phyloP scores from a whole-genome alignment of 305 asterid species.

The Stenogyne calaminthoides region DNA sequence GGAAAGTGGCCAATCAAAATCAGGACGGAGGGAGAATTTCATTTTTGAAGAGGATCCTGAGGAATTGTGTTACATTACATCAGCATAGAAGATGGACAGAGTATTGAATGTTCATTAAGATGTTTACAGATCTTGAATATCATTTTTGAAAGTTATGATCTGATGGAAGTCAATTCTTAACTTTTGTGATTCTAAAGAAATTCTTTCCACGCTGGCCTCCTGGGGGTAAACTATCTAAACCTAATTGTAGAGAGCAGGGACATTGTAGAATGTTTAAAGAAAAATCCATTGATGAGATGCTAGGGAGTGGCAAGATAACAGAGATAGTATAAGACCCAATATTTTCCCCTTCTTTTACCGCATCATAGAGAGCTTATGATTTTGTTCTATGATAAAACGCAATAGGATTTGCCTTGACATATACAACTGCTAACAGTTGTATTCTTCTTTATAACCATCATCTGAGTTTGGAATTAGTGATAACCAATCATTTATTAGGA shows the following conservation, averaged over 20 bases:
- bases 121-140: not conserved
- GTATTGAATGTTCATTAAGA: not conserved
- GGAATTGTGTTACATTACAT: not conserved
- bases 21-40: no score
- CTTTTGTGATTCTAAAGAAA: not conserved
- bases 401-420: not conserved
- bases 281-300: conserved; percentile 14
- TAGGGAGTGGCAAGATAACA: not conserved
- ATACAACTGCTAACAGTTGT: not conserved
- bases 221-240: not conserved
- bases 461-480: not conserved
- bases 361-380: conserved; percentile 4
- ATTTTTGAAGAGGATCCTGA: not conserved
- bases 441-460: conserved; percentile 1
- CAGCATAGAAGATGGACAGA: not conserved
- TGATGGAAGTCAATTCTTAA: not conserved
- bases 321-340: not conserved
- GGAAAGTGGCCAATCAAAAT: no score
- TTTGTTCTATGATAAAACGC: not conserved
- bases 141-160: not conserved
- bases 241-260: not conserved
- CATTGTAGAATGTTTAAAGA: not conserved
- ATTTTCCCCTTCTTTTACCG: not conserved
- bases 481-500: not conserved
- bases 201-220: not conserved